Evolutionary conservation across 352 stramenopile species (phyloP), one percentile per base, ranked within the genome.

Genomic region (Globisporangium solare): DNA sequence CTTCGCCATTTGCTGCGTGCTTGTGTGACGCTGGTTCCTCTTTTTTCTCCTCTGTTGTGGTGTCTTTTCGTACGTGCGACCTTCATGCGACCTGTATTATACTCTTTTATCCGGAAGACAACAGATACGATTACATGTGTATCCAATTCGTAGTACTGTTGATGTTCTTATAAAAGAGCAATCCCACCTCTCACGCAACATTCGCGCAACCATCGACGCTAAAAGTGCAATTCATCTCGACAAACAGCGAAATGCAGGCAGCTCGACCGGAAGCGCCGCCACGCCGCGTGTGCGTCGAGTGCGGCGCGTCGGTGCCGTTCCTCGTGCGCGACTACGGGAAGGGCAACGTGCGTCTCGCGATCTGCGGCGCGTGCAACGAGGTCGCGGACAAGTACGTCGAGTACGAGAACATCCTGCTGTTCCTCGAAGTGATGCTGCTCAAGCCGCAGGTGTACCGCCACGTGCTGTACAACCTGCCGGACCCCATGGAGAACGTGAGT

Each of bases 351-450:
- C 84, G 83, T 2, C 74, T 95, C 7, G 75, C 67, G 18, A 91
- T 90, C 56, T 95, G 86, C 51, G 52, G 27, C 6, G 47, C 18
- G 15, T 95, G 86, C 74, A 88, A 90, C 58, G 58, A 67, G 0
- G 77, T 93, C 20, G 79, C 83, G 3, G 86, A 95, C 66, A 89
- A 89, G 63, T 95, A 95, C 61, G 83, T 95, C 65, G 86, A 95
- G 72, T 94, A 89, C 56, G 86, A 94, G 60, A 79, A 76, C 48
- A 69, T 93, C 15, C 58, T 95, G 67, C 77, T 94, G 48, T 90
- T 91, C 66, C 70, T 95, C 51, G 86, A 95, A 59, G 73, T 94
- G 21, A 76, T 95, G 53, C 76, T 94, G 51, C 78, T 92, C 63
- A 86, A 88, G 55, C 75, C 74, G n/a, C 77, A 89, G 67, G 86